These are phyloP conservation scores for Chaetomium globosum DNA, from an alignment of 2,329 filamentous ascomycete genomes.

Conservation along the genomic window DNA sequence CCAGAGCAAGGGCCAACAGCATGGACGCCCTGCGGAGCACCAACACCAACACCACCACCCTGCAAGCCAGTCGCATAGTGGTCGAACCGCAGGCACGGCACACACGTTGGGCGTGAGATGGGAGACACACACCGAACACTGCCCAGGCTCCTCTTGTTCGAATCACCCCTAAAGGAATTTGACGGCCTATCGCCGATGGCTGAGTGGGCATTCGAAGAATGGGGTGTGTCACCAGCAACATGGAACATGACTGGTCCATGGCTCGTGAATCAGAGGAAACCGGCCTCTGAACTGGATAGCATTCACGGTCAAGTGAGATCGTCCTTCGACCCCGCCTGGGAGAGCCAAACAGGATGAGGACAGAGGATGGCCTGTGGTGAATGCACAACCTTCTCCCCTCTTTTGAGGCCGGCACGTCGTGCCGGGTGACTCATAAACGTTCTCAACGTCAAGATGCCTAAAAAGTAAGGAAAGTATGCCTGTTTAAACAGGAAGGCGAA, in stretches of 20 bases:
- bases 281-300: not conserved
- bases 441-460: not conserved
- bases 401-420: not conserved
- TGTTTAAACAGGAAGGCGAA: not conserved
- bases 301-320: not conserved
- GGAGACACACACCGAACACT: not conserved
- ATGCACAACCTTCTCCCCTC: not conserved
- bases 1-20: not conserved
- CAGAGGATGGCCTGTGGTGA: not conserved
- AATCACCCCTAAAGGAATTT: not conserved
- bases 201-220: not conserved
- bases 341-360: not conserved
- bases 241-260: not conserved
- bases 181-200: not conserved
- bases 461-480: not conserved
- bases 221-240: not conserved
- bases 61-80: not conserved
- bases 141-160: not conserved
- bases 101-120: slow-evolving; percentile 1
- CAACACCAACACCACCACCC: not conserved
- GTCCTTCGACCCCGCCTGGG: not conserved
- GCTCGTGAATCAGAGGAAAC: not conserved
- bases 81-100: not conserved
- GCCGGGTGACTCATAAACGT: not conserved
- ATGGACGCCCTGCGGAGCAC: not conserved